phyloP scores from a whole-genome alignment of 371 early-diverging fungal species.

The Choanephora cucurbitarum region DNA sequence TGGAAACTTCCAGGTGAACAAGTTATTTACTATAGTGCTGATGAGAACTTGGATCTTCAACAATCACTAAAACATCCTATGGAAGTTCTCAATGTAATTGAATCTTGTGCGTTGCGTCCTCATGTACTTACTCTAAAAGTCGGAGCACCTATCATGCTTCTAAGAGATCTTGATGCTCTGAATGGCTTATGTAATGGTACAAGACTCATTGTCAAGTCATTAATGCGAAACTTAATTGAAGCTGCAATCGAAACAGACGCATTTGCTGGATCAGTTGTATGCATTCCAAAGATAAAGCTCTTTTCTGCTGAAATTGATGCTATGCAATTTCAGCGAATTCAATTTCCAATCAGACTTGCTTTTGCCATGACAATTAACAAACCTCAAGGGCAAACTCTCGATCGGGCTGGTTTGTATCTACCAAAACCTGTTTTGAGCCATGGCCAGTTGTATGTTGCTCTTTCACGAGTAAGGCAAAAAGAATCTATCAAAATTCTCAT shows the following conservation, averaged over 20 bases:
- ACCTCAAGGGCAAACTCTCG: constrained; percentile 33
- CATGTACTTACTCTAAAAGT: constrained; percentile 1
- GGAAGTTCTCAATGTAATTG: constrained; percentile 5
- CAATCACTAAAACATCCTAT: background rate
- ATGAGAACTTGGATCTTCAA: background rate
- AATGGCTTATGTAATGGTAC: constrained; percentile 36
- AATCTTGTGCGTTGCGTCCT: background rate
- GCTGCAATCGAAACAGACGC: constrained; percentile 15
- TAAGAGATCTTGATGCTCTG: constrained; percentile 4
- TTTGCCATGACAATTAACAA: constrained; percentile 39
- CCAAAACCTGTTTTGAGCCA: background rate
- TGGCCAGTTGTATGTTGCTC: too few relatives aligned
- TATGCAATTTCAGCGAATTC: background rate
- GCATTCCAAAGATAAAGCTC: constrained; percentile 10
- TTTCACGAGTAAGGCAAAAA: too few relatives aligned
- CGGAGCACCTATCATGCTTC: constrained; percentile 5
- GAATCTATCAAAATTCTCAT: too few relatives aligned
- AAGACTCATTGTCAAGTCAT: constrained; percentile 16
- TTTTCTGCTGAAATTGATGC: background rate
- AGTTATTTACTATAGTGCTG: background rate
- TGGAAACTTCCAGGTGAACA: background rate
- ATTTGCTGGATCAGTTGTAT: background rate
- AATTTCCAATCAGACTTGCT: constrained; percentile 29
- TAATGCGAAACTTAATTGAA: constrained; percentile 13
- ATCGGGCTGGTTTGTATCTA: constrained; percentile 26